A percentile compares a stretch with the other conserved stretches of the same genome.
These are phyloP conservation scores for Penicillium janthinellum DNA, from an alignment of 2,329 filamentous ascomycete species.

Conservation along the genomic window DNA sequence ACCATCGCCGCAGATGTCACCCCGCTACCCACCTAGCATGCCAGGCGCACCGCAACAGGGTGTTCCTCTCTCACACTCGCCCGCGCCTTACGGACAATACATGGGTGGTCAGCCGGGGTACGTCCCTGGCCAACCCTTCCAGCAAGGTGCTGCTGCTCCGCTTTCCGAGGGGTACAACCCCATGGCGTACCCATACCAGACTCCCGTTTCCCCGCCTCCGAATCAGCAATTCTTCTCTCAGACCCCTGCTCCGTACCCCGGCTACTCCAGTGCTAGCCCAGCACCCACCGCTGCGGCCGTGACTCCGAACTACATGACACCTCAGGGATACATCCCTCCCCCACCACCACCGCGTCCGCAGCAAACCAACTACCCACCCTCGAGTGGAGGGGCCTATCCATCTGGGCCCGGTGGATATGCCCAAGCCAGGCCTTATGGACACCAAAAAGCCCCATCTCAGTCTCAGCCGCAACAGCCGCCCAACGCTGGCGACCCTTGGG, in stretches of 20 bases:
- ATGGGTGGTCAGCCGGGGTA: slow-evolving; percentile 32
- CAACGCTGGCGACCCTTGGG: slow-evolving; percentile 63
- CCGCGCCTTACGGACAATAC: slow-evolving; percentile 41
- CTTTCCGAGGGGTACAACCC: slow-evolving; percentile 52
- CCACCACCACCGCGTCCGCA: slow-evolving; percentile 68
- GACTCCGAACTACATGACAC: slow-evolving; percentile 50
- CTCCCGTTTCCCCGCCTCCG: slow-evolving; percentile 47
- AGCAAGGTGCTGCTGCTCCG: slow-evolving; percentile 46
- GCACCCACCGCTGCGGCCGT: slow-evolving; percentile 27
- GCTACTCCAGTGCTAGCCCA: slow-evolving; percentile 38
- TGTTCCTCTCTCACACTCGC: slow-evolving; percentile 38
- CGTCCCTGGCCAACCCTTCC: slow-evolving; percentile 37
- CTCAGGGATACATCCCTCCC: slow-evolving; percentile 67
- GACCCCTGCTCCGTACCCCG: slow-evolving; percentile 37
- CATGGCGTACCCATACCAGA: slow-evolving; percentile 52
- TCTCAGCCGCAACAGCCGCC: slow-evolving; percentile 34
- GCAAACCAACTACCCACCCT: slow-evolving; percentile 45
- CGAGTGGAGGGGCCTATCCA: slow-evolving; percentile 55
- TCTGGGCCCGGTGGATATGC: slow-evolving; percentile 60
- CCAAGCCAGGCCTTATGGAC: slow-evolving; percentile 47
- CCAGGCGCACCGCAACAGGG: slow-evolving; percentile 29
- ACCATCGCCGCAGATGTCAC: slow-evolving; percentile 47
- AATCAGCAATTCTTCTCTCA: slow-evolving; percentile 43
- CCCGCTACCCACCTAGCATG: slow-evolving; percentile 36
- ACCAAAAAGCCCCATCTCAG: slow-evolving; percentile 43